Conservation (phyloP, 2,329 filamentous ascomycete species). For the Curvularia lunata region DNA sequence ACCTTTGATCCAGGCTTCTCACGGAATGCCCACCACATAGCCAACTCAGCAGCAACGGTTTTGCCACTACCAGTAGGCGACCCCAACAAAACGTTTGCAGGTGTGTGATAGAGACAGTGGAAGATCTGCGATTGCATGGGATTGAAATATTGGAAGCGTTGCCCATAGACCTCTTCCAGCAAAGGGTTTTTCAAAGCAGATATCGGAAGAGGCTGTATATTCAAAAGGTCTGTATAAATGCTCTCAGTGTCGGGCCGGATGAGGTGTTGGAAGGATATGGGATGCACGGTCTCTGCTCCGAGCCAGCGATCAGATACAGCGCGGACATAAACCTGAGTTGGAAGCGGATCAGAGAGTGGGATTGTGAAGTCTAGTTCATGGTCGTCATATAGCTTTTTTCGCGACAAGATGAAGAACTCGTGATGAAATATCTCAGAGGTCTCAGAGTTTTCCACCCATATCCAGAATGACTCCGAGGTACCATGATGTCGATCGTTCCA, state of each 20-base stretch:
- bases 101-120: slow-evolving; percentile 91
- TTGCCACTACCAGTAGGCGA: slow-evolving; percentile 98
- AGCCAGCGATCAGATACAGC: slow-evolving; percentile 96
- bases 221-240: slow-evolving; percentile 91
- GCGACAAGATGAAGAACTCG: slow-evolving; percentile 91
- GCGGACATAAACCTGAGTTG: slow-evolving; percentile 93
- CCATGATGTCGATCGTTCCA: slow-evolving; percentile 97
- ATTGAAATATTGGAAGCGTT: slow-evolving; percentile 96
- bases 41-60: slow-evolving; percentile 92
- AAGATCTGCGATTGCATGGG: slow-evolving; percentile 99
- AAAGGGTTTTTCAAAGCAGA: slow-evolving; percentile 84
- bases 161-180: slow-evolving; percentile 84
- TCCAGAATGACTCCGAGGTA: slow-evolving; percentile 94
- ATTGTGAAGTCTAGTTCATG: slow-evolving; percentile 99
- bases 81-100: slow-evolving; percentile 89
- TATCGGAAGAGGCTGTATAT: slow-evolving; percentile 88
- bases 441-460: slow-evolving; percentile 99
- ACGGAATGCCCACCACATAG: slow-evolving; percentile 99
- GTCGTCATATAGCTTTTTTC: slow-evolving; percentile 90
- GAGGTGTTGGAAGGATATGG: slow-evolving; percentile 96
- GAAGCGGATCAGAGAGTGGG: slow-evolving; percentile 88
- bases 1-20: slow-evolving; percentile 95
- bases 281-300: slow-evolving; percentile 92
- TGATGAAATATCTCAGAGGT: slow-evolving; percentile 98
- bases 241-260: slow-evolving; percentile 98